Conservation (phyloP, 2,329 filamentous ascomycete genomes). For the Alternaria triticina region DNA sequence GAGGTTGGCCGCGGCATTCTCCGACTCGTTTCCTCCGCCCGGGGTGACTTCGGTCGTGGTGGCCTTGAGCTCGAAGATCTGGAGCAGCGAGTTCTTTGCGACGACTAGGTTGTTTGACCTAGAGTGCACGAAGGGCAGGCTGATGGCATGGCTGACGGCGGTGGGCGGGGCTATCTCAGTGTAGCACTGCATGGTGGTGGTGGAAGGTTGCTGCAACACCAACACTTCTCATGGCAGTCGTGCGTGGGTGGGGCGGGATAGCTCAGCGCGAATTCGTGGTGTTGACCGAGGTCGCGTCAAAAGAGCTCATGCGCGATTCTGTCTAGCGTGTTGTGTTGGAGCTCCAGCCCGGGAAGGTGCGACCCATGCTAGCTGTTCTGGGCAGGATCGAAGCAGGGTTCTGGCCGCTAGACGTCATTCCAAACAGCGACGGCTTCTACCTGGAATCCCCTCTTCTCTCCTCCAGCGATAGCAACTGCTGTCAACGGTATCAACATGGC, state of each 20-base stretch:
- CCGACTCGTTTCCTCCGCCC: slow-evolving; percentile 51
- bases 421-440: background rate
- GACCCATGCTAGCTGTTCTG: slow-evolving; percentile 2
- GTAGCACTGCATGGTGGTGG: slow-evolving; percentile 85
- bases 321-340: slow-evolving; percentile 8
- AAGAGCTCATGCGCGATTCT: slow-evolving; percentile 23
- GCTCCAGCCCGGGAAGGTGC: slow-evolving; percentile 14
- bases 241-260: background rate
- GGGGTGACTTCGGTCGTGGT: slow-evolving; percentile 66
- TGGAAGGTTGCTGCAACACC: background rate
- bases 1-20: slow-evolving; percentile 38
- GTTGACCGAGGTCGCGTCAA: slow-evolving; percentile 18
- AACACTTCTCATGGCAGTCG: slow-evolving; percentile 25
- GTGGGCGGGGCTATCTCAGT: slow-evolving; percentile 93
- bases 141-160: slow-evolving; percentile 87
- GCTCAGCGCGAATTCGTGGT: slow-evolving; percentile 1
- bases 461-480: background rate
- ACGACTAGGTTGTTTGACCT: slow-evolving; percentile 84
- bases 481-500: slow-evolving; percentile 56
- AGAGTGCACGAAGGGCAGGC: slow-evolving; percentile 76
- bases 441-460: background rate
- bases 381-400: background rate
- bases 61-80: slow-evolving; percentile 80
- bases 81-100: slow-evolving; percentile 89
- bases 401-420: background rate